These are phyloP conservation scores for Tuber magnatum DNA, from an alignment of 495 filamentous ascomycete genomes.

Conservation along the genomic window DNA sequence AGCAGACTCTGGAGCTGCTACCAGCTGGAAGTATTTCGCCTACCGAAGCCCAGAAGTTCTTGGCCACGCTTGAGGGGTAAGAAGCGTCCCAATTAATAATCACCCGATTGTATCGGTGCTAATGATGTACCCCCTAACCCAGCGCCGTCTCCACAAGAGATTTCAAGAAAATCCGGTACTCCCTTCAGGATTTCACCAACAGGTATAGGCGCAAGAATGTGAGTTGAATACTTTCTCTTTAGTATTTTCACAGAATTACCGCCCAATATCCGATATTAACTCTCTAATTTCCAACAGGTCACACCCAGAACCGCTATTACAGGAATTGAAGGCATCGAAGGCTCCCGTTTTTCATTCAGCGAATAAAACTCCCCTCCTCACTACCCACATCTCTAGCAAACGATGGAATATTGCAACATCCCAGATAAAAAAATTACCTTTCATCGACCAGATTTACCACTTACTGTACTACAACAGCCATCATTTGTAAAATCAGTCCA, in stretches of 20 bases:
- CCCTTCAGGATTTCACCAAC: constrained; percentile 95
- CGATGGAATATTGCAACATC: background rate
- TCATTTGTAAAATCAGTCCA: background rate
- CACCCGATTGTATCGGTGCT: background rate
- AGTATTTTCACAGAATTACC: background rate
- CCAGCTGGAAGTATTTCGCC: constrained; percentile 70
- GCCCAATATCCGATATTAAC: constrained; percentile 9
- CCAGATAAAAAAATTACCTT: background rate
- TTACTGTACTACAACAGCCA: background rate
- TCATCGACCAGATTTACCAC: background rate
- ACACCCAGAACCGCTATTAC: constrained; percentile 37
- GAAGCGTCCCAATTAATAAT: background rate
- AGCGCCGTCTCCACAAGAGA: constrained; percentile 33
- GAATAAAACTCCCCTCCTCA: constrained; percentile 1
- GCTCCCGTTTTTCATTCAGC: constrained; percentile 36
- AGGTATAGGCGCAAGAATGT: constrained; percentile 88
- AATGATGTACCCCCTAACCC: background rate
- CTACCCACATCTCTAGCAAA: background rate
- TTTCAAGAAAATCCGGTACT: constrained; percentile 57
- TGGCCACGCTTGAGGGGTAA: constrained; percentile 46
- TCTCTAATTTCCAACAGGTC: constrained; percentile 19
- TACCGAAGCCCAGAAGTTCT: constrained; percentile 47
- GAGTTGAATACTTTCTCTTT: constrained; percentile 6
- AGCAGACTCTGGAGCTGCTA: constrained; percentile 71
- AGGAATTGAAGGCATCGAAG: constrained; percentile 37